A percentile compares a stretch with the other conserved stretches of the same genome.
Evolutionary conservation across 352 stramenopile species (phyloP).

Genomic region (Globisporangium nunn): DNA sequence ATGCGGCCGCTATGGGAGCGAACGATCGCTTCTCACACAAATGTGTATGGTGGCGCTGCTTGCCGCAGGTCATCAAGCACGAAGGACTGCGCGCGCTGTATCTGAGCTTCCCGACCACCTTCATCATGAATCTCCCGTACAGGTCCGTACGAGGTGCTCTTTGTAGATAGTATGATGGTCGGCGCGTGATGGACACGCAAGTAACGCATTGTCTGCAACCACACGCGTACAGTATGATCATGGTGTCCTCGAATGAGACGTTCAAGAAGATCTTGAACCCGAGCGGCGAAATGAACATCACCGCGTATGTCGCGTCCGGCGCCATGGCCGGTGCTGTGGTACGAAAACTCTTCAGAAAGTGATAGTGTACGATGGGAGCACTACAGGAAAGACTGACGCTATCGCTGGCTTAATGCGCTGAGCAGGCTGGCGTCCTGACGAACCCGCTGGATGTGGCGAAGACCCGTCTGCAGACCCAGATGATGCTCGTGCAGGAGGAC

Average conservation of each 20-base stretch:
- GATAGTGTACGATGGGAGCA: too few relatives aligned
- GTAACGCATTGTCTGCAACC: background rate
- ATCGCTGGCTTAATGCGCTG: background rate
- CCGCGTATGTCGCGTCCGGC: slow-evolving; percentile 90
- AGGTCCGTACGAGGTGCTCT: slow-evolving; percentile 25
- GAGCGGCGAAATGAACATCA: slow-evolving; percentile 78
- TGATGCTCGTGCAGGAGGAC: slow-evolving; percentile 56
- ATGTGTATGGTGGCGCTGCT: background rate
- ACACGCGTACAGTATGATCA: slow-evolving; percentile 84
- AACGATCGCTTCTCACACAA: too few relatives aligned
- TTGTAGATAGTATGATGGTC: too few relatives aligned
- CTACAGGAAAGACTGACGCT: background rate
- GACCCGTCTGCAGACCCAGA: slow-evolving; percentile 95
- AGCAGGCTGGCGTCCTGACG: slow-evolving; percentile 82
- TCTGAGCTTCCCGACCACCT: slow-evolving; percentile 95
- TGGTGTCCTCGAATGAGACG: slow-evolving; percentile 97
- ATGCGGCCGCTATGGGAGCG: too few relatives aligned
- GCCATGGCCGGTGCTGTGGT: slow-evolving; percentile 91
- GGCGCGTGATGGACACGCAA: background rate
- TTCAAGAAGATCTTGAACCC: slow-evolving; percentile 93
- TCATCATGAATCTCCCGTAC: slow-evolving; percentile 98
- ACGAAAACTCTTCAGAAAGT: slow-evolving; percentile 9
- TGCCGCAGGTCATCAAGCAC: slow-evolving; percentile 57
- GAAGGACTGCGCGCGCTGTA: slow-evolving; percentile 84
- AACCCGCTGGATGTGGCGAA: slow-evolving; percentile 99